phyloP scores from a whole-genome alignment of 768 basidiomycete species.

The Tylopilus intermedius region DNA sequence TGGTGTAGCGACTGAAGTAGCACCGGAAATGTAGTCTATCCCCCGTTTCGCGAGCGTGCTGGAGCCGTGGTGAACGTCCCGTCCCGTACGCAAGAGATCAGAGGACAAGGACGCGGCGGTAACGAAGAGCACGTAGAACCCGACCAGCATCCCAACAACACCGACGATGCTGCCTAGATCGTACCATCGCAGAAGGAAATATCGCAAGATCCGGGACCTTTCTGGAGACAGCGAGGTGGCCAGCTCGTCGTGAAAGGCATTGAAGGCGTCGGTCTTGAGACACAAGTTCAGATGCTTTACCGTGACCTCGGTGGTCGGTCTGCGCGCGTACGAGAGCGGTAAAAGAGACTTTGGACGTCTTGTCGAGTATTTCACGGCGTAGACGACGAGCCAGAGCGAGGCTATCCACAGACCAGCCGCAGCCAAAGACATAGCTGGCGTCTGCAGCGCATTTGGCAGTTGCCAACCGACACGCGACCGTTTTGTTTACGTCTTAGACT shows the following conservation, averaged over 20 bases:
- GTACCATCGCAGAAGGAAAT: constrained; percentile 39
- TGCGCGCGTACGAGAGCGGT: constrained; percentile 20
- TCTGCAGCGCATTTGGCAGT: constrained; percentile 1
- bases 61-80: background rate
- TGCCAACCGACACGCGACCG: background rate
- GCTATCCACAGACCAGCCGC: constrained; percentile 18
- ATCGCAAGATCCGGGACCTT: constrained; percentile 23
- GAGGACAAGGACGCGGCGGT: constrained; percentile 24
- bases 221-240: constrained; percentile 31
- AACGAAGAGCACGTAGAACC: constrained; percentile 37
- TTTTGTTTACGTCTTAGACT: constrained; percentile 5
- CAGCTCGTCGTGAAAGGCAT: constrained; percentile 44
- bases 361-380: constrained; percentile 22
- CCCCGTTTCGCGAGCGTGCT: constrained; percentile 16
- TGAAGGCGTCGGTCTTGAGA: constrained; percentile 48
- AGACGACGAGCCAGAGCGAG: constrained; percentile 23
- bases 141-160: constrained; percentile 44
- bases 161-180: constrained; percentile 44
- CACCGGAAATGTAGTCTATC: background rate
- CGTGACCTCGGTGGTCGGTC: constrained; percentile 16
- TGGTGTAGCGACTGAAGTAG: background rate
- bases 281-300: constrained; percentile 29
- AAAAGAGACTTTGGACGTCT: constrained; percentile 18
- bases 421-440: constrained; percentile 19
- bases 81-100: constrained; percentile 9